Evolutionary conservation across 2,329 filamentous ascomycete species (phyloP).

Genomic region (Ophiosphaerella korrae): DNA sequence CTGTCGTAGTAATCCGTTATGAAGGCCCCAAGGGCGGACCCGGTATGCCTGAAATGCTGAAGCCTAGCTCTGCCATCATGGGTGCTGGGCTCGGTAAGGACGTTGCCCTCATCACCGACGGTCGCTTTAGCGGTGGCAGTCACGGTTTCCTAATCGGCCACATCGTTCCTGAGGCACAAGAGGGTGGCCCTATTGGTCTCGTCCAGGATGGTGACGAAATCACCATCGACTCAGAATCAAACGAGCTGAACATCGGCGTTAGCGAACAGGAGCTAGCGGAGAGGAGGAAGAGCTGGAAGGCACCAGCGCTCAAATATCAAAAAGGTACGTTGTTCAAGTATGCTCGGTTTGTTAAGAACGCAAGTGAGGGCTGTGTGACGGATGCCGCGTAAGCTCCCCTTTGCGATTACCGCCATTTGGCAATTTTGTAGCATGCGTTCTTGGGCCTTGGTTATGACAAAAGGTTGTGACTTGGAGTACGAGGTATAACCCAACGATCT

Average conservation of each 20-base stretch:
- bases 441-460: not conserved
- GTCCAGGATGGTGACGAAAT: slow-evolving; percentile 82
- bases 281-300: slow-evolving; percentile 57
- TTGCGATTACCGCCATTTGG: not conserved
- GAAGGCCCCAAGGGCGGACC: slow-evolving; percentile 75
- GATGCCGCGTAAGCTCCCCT: slow-evolving; percentile 46
- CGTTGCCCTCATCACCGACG: slow-evolving; percentile 75
- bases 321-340: slow-evolving; percentile 67
- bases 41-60: slow-evolving; percentile 78
- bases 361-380: slow-evolving; percentile 64
- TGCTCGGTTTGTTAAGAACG: slow-evolving; percentile 60
- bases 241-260: slow-evolving; percentile 68
- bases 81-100: slow-evolving; percentile 74
- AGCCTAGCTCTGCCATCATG: slow-evolving; percentile 75
- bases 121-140: slow-evolving; percentile 77
- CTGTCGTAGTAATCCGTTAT: slow-evolving; percentile 76
- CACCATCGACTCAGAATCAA: slow-evolving; percentile 79
- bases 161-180: slow-evolving; percentile 84
- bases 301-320: slow-evolving; percentile 62
- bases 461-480: slow-evolving; percentile 13
- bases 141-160: slow-evolving; percentile 89
- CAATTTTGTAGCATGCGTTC: slow-evolving; percentile 8
- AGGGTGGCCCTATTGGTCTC: slow-evolving; percentile 82
- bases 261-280: slow-evolving; percentile 65
- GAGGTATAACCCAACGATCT: not conserved